phyloP scores from a whole-genome alignment of 805 yeast genomes.

The Komagataella ulmi region DNA sequence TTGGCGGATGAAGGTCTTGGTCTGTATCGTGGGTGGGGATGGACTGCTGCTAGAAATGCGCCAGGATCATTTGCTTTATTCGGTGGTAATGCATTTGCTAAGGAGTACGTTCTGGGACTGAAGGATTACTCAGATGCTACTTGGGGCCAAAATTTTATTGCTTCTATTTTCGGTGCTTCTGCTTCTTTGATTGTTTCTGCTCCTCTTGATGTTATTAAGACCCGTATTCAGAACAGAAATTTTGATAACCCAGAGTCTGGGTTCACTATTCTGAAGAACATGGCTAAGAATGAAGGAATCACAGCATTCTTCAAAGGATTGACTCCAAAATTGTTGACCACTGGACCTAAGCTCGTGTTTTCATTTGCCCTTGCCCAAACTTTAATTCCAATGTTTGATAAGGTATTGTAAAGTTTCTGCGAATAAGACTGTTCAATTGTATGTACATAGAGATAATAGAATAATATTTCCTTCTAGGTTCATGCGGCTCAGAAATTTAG shows the following conservation, averaged over 20 bases:
- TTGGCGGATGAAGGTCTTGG: slow-evolving; percentile 86
- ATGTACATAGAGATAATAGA: neutral
- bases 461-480: neutral
- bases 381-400: slow-evolving; percentile 91
- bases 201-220: slow-evolving; percentile 95
- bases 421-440: slow-evolving; percentile 5
- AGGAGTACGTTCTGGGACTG: slow-evolving; percentile 84
- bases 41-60: slow-evolving; percentile 99
- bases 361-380: slow-evolving; percentile 97
- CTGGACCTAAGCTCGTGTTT: slow-evolving; percentile 96
- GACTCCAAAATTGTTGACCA: slow-evolving; percentile 90
- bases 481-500: neutral
- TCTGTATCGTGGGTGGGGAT: slow-evolving; percentile 96
- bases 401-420: slow-evolving; percentile 26
- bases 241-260: slow-evolving; percentile 95
- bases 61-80: slow-evolving; percentile 97
- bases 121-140: slow-evolving; percentile 83
- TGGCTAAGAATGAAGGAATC: slow-evolving; percentile 83
- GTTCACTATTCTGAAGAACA: slow-evolving; percentile 81
- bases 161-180: slow-evolving; percentile 93
- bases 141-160: slow-evolving; percentile 88
- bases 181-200: slow-evolving; percentile 95
- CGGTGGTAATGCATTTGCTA: slow-evolving; percentile 98
- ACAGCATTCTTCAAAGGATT: slow-evolving; percentile 91
- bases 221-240: slow-evolving; percentile 94